Base-by-base conservation (phyloP, 1,139 yeast species). In the Yamadazyma sp. region DNA sequence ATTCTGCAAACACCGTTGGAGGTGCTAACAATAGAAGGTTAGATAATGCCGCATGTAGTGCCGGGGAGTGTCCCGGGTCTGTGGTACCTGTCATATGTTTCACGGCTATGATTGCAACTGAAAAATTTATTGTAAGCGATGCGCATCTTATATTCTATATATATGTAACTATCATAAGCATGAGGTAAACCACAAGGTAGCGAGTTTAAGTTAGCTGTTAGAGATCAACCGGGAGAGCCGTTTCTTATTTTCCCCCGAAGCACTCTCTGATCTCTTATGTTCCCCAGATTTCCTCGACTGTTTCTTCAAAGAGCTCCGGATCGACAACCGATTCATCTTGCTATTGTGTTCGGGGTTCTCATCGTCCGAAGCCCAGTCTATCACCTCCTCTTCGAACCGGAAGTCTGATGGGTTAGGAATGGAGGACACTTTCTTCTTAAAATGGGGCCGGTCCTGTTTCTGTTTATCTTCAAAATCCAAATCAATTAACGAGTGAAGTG, bases 281-380 rank as follows among this genome's bases (percentile, higher is more conserved):
- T 70, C 75, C 13, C 62, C 52, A 4, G 65, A 54, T 34, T 47
- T 58, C 33, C 72, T 53, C 2, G 64, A 47, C 45, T 62, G 65
- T 34, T 61, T 62, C 50, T 57, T 66, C 37, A 72, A 57, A 3
- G 76, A 67, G 34, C 63, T 62, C 37, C 77, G 51, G 32, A 72
- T 71, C 4, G 73, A 61, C 25, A 72, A 48, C 26, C 77, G 52
- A 47, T 56, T 71, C 76, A 72, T 67, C 29, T 56, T 53, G 1
- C 72, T 64, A 14, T 59, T 59, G 41, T 65, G 59, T 6, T 57
- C 67, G 1, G 71, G 69, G 40, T 64, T 64, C 43, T 72, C 77
- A 46, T 72, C 76, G 47, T 72, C 77, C 4, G 74, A 67, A 1
- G 72, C 76, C 59, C 70, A 72, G 45, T 72, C 76, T 34, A 72